Conservation (phyloP, 2,329 filamentous ascomycete species). For the Trichoderma koningii region DNA sequence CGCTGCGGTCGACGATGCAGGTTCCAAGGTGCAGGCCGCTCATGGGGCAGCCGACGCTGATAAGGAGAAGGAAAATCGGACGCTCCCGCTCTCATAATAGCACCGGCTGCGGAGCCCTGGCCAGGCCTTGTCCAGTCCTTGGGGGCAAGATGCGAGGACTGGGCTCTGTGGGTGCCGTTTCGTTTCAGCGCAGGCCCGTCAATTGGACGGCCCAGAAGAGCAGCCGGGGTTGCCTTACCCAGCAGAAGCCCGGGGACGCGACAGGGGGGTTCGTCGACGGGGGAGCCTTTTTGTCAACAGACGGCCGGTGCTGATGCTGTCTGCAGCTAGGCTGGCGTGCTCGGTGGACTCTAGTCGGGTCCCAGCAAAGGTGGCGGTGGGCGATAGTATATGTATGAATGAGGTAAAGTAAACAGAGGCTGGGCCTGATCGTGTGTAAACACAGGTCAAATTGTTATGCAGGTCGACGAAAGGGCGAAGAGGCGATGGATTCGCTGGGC, state of each 20-base stretch:
- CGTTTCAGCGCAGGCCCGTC: slow-evolving; percentile 24
- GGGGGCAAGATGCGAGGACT: slow-evolving; percentile 22
- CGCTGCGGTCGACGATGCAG: slow-evolving; percentile 51
- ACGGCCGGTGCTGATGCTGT: not conserved
- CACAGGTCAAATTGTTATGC: not conserved
- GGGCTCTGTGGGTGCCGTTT: slow-evolving; percentile 22
- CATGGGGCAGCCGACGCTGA: slow-evolving; percentile 43
- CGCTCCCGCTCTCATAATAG: slow-evolving; percentile 28
- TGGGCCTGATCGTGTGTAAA: too few relatives aligned
- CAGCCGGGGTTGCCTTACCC: slow-evolving; percentile 27
- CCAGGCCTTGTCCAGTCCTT: slow-evolving; percentile 21
- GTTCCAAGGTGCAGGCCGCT: slow-evolving; percentile 50
- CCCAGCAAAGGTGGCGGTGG: slow-evolving; percentile 17
- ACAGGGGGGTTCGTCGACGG: not conserved
- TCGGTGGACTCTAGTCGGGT: slow-evolving; percentile 1
- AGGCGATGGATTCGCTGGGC: not conserved
- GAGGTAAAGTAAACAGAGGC: too few relatives aligned
- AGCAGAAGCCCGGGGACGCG: slow-evolving; percentile 11
- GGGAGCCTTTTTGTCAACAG: slow-evolving; percentile 16
- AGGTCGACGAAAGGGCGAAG: not conserved
- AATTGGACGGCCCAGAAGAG: slow-evolving; percentile 21
- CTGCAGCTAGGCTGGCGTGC: slow-evolving; percentile 20
- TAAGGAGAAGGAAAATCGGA: slow-evolving; percentile 33
- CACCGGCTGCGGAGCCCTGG: slow-evolving; percentile 24
- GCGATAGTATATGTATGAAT: not conserved